Base-by-base conservation (phyloP, 148 eudicot species). In the Nepenthes mirabilis region DNA sequence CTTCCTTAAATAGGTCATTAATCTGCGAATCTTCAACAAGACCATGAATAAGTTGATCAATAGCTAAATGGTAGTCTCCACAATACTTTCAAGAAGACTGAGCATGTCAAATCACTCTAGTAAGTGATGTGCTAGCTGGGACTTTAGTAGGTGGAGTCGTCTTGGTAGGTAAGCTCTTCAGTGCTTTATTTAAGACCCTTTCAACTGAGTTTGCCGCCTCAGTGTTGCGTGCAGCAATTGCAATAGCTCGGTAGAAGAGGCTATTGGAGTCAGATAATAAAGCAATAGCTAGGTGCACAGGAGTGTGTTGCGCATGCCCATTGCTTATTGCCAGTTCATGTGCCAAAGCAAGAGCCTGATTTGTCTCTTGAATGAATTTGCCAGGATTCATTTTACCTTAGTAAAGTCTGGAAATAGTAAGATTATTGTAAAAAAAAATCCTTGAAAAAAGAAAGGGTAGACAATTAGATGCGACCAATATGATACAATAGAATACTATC, bases 11-110 rank as follows among this genome's bases (percentile, higher is more conserved):
- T 61, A 88, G 50, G 62, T 77, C 86, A 5, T 63, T 66, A 12
- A 85, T 75, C 53, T 85, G 93, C 23, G 93, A 77, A 78, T 89
- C 96, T 56, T 85, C 96, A 58, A 85, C 67, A 47, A 85, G 77
- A 2, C 93, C 87, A 12, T 85, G 55, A 47, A 85, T 83, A 23
- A 89, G 52, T 36, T 79, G 89, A 77, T 89, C 96, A 67, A 89
- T 77, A 0, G 96, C 93, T 65, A 85, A 65, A 73, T 85, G 93
- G 14, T 85, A 76, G 43, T 88, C 96, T 0, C 89, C 89, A 9
- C 82, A 73, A 1, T 82, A 65, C 58, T 88, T 88, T 43, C 85
- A 89, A 1, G 71, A 61, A 0, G 80, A 71, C 47, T 88, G 93
- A 11, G 93, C 96, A 7, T 89, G 75, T 1, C 87, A 69, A 57